phyloP scores from a whole-genome alignment of 495 filamentous ascomycete species.

The Penicillium waksmanii region DNA sequence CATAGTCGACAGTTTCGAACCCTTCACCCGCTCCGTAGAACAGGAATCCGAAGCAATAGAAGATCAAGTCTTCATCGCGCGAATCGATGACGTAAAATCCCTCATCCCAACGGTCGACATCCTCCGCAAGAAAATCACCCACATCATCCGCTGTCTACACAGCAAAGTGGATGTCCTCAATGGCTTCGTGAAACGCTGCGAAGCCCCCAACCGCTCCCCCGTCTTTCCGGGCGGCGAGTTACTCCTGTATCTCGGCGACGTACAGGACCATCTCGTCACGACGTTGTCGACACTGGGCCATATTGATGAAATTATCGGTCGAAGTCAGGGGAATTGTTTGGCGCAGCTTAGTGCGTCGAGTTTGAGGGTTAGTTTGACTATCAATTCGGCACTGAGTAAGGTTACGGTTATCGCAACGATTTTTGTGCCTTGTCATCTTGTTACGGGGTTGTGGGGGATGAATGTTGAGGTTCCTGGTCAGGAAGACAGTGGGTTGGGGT shows the following conservation, averaged over 20 bases:
- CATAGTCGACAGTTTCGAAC: slow-evolving; percentile 90
- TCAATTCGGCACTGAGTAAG: slow-evolving; percentile 80
- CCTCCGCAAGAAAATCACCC: slow-evolving; percentile 88
- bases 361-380: slow-evolving; percentile 71
- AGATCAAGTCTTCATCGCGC: slow-evolving; percentile 85
- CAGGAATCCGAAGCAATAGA: slow-evolving; percentile 85
- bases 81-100: slow-evolving; percentile 75
- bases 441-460: slow-evolving; percentile 95
- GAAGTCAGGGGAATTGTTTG: slow-evolving; percentile 87
- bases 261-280: slow-evolving; percentile 97
- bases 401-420: slow-evolving; percentile 92
- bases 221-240: slow-evolving; percentile 89
- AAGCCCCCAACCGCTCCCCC: slow-evolving; percentile 73
- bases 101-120: slow-evolving; percentile 83
- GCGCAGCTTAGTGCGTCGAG: slow-evolving; percentile 88
- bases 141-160: slow-evolving; percentile 80
- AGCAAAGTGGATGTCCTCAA: slow-evolving; percentile 95
- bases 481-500: slow-evolving; percentile 54
- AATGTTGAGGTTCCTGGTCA: slow-evolving; percentile 83
- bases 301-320: slow-evolving; percentile 91
- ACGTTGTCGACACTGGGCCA: slow-evolving; percentile 88
- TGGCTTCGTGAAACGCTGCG: slow-evolving; percentile 96
- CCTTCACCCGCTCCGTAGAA: slow-evolving; percentile 76
- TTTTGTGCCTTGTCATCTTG: slow-evolving; percentile 87
- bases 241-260: slow-evolving; percentile 88